A percentile compares a stretch with the other conserved stretches of the same genome.
These are phyloP conservation scores for Ceratocystis lukuohia DNA, from an alignment of 2,329 filamentous ascomycete species.

Conservation along the genomic window DNA sequence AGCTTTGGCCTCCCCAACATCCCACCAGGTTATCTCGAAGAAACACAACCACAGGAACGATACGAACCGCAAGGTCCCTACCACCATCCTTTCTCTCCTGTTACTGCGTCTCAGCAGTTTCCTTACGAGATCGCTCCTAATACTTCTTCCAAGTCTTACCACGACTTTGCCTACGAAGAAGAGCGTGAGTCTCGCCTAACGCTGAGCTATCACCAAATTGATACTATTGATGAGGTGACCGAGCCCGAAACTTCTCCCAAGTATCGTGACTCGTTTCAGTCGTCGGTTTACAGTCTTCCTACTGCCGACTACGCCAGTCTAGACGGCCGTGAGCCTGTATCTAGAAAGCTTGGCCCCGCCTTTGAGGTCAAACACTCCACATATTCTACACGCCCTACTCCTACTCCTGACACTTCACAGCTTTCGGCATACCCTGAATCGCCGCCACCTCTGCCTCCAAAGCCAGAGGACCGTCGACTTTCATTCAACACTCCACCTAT, in stretches of 20 bases:
- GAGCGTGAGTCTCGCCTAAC: slow-evolving; percentile 16
- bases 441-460: slow-evolving; percentile 27
- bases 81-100: neutral
- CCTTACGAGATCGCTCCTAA: slow-evolving; percentile 9
- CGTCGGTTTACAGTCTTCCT: slow-evolving; percentile 19
- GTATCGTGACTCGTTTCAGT: slow-evolving; percentile 19
- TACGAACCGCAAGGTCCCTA: slow-evolving; percentile 2
- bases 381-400: neutral
- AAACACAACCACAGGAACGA: neutral
- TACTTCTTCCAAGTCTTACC: slow-evolving; percentile 9
- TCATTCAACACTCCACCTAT: slow-evolving; percentile 20
- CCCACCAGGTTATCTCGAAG: neutral
- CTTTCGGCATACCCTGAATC: slow-evolving; percentile 19
- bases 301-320: neutral
- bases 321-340: slow-evolving; percentile 15
- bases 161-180: slow-evolving; percentile 13
- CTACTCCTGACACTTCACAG: slow-evolving; percentile 1
- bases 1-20: neutral
- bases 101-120: neutral
- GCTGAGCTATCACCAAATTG: slow-evolving; percentile 17
- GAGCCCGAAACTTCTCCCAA: slow-evolving; percentile 19
- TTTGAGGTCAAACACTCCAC: slow-evolving; percentile 16
- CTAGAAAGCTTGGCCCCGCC: slow-evolving; percentile 19
- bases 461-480: slow-evolving; percentile 20
- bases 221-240: slow-evolving; percentile 19